Conservation (phyloP, 2,329 filamentous ascomycete species). For the Diaporthe capsici region DNA sequence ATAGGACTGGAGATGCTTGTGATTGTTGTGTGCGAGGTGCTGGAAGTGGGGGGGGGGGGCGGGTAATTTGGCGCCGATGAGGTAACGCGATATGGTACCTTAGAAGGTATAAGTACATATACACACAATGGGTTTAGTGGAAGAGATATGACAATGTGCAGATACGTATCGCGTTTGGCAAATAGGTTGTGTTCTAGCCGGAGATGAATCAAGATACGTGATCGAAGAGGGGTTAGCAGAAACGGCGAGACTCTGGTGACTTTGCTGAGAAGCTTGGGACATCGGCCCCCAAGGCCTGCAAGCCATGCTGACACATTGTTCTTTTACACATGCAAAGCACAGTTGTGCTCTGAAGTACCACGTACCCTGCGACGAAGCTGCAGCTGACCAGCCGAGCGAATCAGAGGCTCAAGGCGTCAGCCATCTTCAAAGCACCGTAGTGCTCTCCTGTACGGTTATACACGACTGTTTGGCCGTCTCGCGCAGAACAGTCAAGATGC, state of each 20-base stretch:
- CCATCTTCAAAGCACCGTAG: neutral
- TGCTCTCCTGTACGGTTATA: neutral
- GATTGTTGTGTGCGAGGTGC: neutral
- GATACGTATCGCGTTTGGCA: neutral
- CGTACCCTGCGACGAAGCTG: neutral
- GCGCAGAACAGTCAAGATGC: neutral
- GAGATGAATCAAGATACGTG: neutral
- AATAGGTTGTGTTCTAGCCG: neutral
- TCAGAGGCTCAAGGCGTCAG: neutral
- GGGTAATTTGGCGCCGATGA: neutral
- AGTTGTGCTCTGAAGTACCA: slow-evolving; percentile 5
- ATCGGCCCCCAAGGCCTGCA: neutral
- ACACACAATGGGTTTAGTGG: neutral
- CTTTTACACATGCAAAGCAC: neutral
- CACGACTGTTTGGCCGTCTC: neutral
- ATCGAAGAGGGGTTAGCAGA: neutral
- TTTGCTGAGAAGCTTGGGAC: neutral
- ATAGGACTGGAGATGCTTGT: neutral
- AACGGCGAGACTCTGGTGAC: neutral
- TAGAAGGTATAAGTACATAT: too few species aligned
- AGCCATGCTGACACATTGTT: neutral
- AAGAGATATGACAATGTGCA: neutral
- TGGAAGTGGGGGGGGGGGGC: neutral
- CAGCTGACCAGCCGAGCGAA: slow-evolving; percentile 1
- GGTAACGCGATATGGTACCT: neutral